Evolutionary conservation across 2,329 filamentous ascomycete genomes (phyloP).

Genomic region (Conoideocrella luteorostrata): DNA sequence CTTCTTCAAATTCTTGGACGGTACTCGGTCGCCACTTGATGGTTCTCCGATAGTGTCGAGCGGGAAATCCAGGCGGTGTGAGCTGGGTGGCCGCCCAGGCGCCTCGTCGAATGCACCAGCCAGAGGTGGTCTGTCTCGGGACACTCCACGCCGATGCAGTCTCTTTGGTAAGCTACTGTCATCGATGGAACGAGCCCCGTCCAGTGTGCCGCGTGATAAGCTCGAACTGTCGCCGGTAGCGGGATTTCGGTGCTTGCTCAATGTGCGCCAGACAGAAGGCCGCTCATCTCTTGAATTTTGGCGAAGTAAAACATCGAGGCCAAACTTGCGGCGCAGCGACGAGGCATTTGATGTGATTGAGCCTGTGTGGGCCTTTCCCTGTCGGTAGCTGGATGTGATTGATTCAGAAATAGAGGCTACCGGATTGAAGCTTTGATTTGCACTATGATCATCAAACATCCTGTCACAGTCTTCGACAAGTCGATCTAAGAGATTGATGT

Average conservation of each 20-base stretch:
- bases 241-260: slow-evolving; percentile 71
- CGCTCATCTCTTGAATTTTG: slow-evolving; percentile 76
- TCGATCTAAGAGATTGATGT: slow-evolving; percentile 82
- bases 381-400: slow-evolving; percentile 47
- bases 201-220: slow-evolving; percentile 59
- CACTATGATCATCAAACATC: slow-evolving; percentile 65
- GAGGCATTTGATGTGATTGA: slow-evolving; percentile 83
- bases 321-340: slow-evolving; percentile 77
- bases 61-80: slow-evolving; percentile 47
- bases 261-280: slow-evolving; percentile 74
- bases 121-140: slow-evolving; percentile 54
- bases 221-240: slow-evolving; percentile 55
- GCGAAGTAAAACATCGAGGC: slow-evolving; percentile 67
- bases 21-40: slow-evolving; percentile 31
- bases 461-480: slow-evolving; percentile 84
- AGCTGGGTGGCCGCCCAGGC: slow-evolving; percentile 48
- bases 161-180: slow-evolving; percentile 48
- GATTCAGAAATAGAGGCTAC: slow-evolving; percentile 48
- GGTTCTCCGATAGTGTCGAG: slow-evolving; percentile 57
- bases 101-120: slow-evolving; percentile 56
- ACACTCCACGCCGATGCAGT: slow-evolving; percentile 41
- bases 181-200: slow-evolving; percentile 69
- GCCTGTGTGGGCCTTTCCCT: slow-evolving; percentile 57
- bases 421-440: slow-evolving; percentile 33
- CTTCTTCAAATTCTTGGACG: slow-evolving; percentile 47